Base-by-base conservation (phyloP, 805 yeast species). In the Metschnikowia aberdeeniae region DNA sequence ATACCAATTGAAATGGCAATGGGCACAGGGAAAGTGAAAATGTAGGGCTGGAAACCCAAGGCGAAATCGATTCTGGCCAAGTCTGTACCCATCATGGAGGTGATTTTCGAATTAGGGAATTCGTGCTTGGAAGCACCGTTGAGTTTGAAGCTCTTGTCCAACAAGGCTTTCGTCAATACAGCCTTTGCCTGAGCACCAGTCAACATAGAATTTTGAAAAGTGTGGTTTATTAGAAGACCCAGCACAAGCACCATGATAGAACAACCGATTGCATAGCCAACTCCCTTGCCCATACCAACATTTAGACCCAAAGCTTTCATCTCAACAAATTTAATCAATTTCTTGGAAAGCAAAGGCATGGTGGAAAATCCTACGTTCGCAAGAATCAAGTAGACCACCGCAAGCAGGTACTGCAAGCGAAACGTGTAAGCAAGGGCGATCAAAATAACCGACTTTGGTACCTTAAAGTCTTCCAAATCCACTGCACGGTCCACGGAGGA, bases 41-140 rank as follows among this genome's bases (percentile, higher is more conserved):
- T 58, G 57, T 82, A 80, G 4, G 86, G 85, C 56, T 82, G 80
- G 51, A 82, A 84, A 4, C 78, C 80, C n/a, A 81, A 62, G 7
- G 89, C 89, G 53, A 86, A 74, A 62, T 88, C 96, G 29, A 89
- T 74, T 58, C 96, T 79, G 12, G 90, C 77, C 32, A 89, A 68
- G 60, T 89, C 97, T 2, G 95, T 82, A 50, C 93, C 86, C 61
- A 89, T 77, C 61, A 88, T 65, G 8, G 89, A 81, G 27, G 95
- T 86, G 45, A 89, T 76, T 48, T 77, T 80, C 35, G 92, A 84
- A 22, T 80, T 73, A 1, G 95, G 82, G 57, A 67, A 86, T 47
- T 75, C 69, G 51, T 76, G 76, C 43, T 75, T 75, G 2, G 90
- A 77, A 40, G 69, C 70, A 9, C 80, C 74, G 47, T 81, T 77